Percentiles rank a stretch among this genome's conserved stretches.
Evolutionary conservation across 1,284 basidiomycete genomes (phyloP).

Genomic region (Boletus semigastroideus): DNA sequence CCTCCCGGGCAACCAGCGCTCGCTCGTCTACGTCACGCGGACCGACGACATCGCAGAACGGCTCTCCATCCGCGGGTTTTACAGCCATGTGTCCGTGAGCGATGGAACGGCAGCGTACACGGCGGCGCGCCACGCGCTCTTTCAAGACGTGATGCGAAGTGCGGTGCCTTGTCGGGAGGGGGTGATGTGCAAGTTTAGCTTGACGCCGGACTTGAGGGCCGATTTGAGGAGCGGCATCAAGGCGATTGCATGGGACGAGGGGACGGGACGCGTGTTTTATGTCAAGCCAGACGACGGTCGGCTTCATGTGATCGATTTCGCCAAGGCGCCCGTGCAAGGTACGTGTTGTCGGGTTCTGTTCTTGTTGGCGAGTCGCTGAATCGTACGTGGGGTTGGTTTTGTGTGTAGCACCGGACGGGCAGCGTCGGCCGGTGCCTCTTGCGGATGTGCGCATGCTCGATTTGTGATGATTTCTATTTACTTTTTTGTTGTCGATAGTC

Average conservation of each 20-base stretch:
- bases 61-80: slow-evolving; percentile 36
- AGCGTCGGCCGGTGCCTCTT: slow-evolving; percentile 32
- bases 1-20: slow-evolving; percentile 48
- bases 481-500: no score
- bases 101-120: slow-evolving; percentile 18
- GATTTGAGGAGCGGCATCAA: slow-evolving; percentile 26
- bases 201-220: slow-evolving; percentile 17
- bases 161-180: slow-evolving; percentile 15
- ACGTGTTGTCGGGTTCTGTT: slow-evolving; percentile 3
- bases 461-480: slow-evolving; percentile 17
- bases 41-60: slow-evolving; percentile 36
- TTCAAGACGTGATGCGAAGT: slow-evolving; percentile 23
- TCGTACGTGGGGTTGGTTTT: background rate
- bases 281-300: slow-evolving; percentile 28
- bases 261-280: slow-evolving; percentile 41
- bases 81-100: slow-evolving; percentile 27
- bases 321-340: slow-evolving; percentile 38
- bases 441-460: slow-evolving; percentile 34
- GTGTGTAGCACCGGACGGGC: slow-evolving; percentile 29
- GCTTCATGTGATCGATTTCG: slow-evolving; percentile 41
- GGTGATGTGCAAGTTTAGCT: slow-evolving; percentile 26
- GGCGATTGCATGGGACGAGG: slow-evolving; percentile 45
- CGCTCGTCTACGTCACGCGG: slow-evolving; percentile 46
- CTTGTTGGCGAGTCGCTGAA: background rate
- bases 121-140: slow-evolving; percentile 14